Base-by-base conservation (phyloP, 139 green algal genomes). In the Picochlorum costavermella region DNA sequence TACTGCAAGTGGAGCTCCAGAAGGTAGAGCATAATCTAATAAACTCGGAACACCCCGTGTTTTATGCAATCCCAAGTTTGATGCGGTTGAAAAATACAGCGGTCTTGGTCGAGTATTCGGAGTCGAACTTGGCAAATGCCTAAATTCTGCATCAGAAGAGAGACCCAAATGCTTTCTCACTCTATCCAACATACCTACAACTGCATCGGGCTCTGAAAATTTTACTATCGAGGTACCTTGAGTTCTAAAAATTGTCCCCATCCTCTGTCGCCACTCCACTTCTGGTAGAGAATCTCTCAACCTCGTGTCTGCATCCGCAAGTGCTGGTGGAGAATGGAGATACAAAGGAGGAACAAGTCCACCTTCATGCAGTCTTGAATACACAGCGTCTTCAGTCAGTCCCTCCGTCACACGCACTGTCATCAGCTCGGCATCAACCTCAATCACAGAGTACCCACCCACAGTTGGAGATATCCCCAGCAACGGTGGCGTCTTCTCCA, bases 381-480 rank as follows among this genome's bases (percentile, higher is more conserved):
- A 83, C 0, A 84, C 60, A 1, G 72, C 79, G 30, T 95, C 87
- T 59, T 88, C 78, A 0, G 76, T 95, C 13, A 95, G 66, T 5
- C 73, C 75, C 60, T 88, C 68, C 2, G 68, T 75, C 14, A 89
- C 64, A 0, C 29, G 43, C 8, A 80, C 73, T 1, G 45, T 71
- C 8, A 46, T 56, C 56, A 81, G 45, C 11, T 84, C 73, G 23
- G 61, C 31, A 28, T 65, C 58, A 20, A 85, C 69, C 23, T 81
- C 83, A 25, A 87, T 67, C 29, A 91, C 56, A 9, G 64, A 82
- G 69, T 81, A 91, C 13, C 84, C 83, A 17, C 67, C 65, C 2
- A 72, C 61, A 33, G 63, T 60, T 3, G 33, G 28, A 4, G 70
- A 62, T 26, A 83, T 68, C 46, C 51, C 76, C 31, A 83, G 33